Conservation (phyloP, 257 asterid genomes). For the Rhazya stricta region DNA sequence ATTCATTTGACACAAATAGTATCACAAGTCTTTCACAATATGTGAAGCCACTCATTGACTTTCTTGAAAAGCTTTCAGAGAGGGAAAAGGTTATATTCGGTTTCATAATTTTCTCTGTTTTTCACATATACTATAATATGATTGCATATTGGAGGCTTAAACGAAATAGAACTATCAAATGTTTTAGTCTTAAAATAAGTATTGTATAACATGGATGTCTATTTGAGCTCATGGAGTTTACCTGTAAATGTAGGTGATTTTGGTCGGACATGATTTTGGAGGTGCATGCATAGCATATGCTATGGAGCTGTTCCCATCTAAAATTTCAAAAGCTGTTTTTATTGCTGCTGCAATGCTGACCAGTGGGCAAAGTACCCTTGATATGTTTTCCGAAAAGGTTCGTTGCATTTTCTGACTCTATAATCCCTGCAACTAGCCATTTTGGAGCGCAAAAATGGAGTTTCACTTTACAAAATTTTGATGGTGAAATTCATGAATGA, state of each 20-base stretch:
- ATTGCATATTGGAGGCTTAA: neutral
- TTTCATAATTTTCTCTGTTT: conserved; percentile 9
- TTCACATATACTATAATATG: neutral
- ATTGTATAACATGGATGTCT: neutral
- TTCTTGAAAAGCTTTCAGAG: conserved; percentile 62
- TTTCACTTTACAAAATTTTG: neutral
- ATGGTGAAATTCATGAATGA: neutral
- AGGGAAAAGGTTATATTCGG: conserved; percentile 67
- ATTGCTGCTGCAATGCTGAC: conserved; percentile 88
- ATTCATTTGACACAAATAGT: conserved; percentile 80
- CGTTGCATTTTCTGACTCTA: neutral
- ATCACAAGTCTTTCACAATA: conserved; percentile 75
- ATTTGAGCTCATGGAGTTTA: neutral
- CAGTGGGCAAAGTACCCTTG: conserved; percentile 82
- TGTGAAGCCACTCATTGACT: conserved; percentile 76
- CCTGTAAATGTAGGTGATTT: conserved; percentile 61
- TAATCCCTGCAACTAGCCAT: neutral
- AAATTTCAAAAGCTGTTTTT: conserved; percentile 81
- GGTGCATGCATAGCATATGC: conserved; percentile 90
- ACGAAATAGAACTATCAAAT: neutral
- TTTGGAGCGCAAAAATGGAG: neutral
- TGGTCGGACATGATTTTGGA: conserved; percentile 98
- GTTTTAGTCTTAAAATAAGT: neutral
- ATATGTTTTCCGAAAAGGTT: conserved; percentile 86
- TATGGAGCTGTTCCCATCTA: conserved; percentile 73